Evolutionary conservation across 495 filamentous ascomycete species (phyloP).

Genomic region (Podospora pseudocomata): DNA sequence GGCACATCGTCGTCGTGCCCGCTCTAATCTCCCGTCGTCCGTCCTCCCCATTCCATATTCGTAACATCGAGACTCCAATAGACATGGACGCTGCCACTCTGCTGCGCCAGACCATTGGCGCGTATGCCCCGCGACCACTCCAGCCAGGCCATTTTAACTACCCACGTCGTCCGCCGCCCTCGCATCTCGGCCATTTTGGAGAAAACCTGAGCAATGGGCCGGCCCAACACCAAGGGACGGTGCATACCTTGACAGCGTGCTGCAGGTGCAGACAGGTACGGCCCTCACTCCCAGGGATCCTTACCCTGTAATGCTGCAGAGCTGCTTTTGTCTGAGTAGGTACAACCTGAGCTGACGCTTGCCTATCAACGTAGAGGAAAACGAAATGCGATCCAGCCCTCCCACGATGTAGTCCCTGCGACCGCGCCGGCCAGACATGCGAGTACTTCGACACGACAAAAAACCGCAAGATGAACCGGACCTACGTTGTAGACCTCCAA

Average conservation of each 20-base stretch:
- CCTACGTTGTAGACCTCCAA: constrained; percentile 84
- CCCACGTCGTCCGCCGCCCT: not conserved
- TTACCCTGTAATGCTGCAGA: not conserved
- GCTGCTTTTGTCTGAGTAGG: not conserved
- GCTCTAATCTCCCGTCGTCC: not conserved
- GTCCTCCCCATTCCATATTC: not conserved
- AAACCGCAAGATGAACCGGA: constrained; percentile 69
- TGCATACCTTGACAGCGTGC: constrained; percentile 84
- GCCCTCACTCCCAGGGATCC: not conserved
- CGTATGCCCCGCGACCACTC: constrained; percentile 37
- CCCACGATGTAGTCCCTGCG: constrained; percentile 87
- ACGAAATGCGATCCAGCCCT: constrained; percentile 89
- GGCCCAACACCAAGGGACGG: constrained; percentile 52
- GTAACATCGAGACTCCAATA: not conserved
- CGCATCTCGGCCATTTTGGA: not conserved
- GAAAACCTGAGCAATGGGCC: constrained; percentile 40
- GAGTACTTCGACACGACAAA: constrained; percentile 90
- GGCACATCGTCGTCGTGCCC: too few species aligned
- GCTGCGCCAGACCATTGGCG: constrained; percentile 49
- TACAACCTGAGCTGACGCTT: not conserved
- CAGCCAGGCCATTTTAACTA: constrained; percentile 15
- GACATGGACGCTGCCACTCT: constrained; percentile 50
- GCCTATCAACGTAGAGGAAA: constrained; percentile 61
- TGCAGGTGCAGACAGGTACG: constrained; percentile 35
- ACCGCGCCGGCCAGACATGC: constrained; percentile 80